These are phyloP conservation scores for Fomitiporia mediterranea DNA, from an alignment of 1,284 basidiomycete genomes.

Conservation along the genomic window DNA sequence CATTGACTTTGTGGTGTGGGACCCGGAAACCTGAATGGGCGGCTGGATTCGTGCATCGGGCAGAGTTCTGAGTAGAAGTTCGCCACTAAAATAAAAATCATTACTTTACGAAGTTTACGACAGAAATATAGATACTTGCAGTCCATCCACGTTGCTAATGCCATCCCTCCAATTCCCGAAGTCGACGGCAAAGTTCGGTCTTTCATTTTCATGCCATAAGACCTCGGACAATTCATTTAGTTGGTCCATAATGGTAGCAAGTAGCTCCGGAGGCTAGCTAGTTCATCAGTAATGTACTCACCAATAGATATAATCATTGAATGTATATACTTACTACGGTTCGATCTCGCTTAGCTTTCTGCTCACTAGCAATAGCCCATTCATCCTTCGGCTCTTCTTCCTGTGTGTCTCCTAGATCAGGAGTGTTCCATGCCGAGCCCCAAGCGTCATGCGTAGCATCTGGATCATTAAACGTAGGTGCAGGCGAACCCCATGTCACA, in stretches of 20 bases:
- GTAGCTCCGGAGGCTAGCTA: constrained; percentile 59
- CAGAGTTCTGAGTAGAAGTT: constrained; percentile 37
- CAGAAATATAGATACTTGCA: constrained; percentile 44
- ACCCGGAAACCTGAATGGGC: constrained; percentile 45
- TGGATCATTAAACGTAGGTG: constrained; percentile 30
- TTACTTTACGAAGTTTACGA: background rate
- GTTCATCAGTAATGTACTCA: constrained; percentile 14
- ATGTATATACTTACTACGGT: constrained; percentile 49
- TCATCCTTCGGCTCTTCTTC: constrained; percentile 41
- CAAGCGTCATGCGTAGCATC: constrained; percentile 40
- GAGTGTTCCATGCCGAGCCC: constrained; percentile 40
- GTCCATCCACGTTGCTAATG: constrained; percentile 42
- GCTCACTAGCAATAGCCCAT: constrained; percentile 60
- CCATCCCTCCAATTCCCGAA: constrained; percentile 38
- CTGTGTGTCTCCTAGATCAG: constrained; percentile 17
- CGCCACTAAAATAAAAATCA: constrained; percentile 31
- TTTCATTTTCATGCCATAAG: constrained; percentile 39
- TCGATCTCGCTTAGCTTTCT: constrained; percentile 54
- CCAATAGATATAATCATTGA: constrained; percentile 2
- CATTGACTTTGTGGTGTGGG: constrained; percentile 52
- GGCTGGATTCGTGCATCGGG: constrained; percentile 38
- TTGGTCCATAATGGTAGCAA: constrained; percentile 49
- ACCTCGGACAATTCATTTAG: constrained; percentile 47
- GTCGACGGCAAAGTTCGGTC: constrained; percentile 23
- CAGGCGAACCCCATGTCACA: constrained; percentile 37